These are phyloP conservation scores for Fagus crenata DNA, from an alignment of 306 rosid genomes.

Conservation along the genomic window DNA sequence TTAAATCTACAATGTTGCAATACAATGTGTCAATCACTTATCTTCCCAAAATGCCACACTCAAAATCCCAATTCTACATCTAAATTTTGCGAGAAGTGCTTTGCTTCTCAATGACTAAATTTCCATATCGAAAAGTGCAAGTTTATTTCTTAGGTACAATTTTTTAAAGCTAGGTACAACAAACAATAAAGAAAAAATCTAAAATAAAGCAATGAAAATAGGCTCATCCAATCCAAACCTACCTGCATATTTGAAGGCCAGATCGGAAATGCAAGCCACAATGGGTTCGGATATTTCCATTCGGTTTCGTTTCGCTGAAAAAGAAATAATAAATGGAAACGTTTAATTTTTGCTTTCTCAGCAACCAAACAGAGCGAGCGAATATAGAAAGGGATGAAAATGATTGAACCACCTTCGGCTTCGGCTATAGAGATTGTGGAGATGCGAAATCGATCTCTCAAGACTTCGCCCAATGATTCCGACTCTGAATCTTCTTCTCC, in stretches of 20 bases:
- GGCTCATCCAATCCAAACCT: too few species aligned
- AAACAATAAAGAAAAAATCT: too few species aligned
- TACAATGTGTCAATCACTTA: neutral
- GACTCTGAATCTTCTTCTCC: conserved; percentile 45
- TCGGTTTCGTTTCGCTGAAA: conserved; percentile 47
- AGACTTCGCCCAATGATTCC: conserved; percentile 31
- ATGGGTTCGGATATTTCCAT: conserved; percentile 73
- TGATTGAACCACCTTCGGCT: conserved; percentile 52
- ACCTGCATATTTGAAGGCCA: conserved; percentile 86
- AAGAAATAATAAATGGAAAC: neutral
- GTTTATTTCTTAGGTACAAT: too few species aligned
- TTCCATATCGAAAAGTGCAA: too few species aligned
- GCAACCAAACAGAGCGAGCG: neutral
- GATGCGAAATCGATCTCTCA: conserved; percentile 75
- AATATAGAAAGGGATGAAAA: neutral
- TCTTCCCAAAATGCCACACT: neutral
- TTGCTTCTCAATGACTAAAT: neutral
- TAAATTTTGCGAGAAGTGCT: neutral
- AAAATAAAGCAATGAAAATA: too few species aligned
- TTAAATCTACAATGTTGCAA: neutral
- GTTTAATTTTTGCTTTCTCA: neutral
- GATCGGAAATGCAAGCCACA: conserved; percentile 71
- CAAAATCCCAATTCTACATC: neutral
- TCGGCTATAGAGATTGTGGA: conserved; percentile 70
- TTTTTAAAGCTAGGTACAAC: too few species aligned